Base-by-base conservation (phyloP, 176 grass and related monocot genomes). In the Ensete ventricosum region DNA sequence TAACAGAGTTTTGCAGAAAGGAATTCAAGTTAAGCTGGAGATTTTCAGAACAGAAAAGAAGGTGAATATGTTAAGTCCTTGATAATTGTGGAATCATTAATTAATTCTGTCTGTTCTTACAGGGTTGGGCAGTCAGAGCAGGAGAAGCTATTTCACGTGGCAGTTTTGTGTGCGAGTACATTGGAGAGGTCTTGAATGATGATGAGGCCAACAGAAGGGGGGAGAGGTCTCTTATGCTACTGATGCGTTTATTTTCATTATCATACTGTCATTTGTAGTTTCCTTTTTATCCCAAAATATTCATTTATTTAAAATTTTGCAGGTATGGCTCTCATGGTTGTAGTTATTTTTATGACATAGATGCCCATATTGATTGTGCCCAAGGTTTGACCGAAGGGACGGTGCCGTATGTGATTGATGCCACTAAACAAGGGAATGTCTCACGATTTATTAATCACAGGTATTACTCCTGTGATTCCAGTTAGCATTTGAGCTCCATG, bases 361-460 rank as follows among this genome's bases (percentile, higher is more conserved):
- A 79, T 81, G 74, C 81, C 52, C 88, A 91, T 73, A 77, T 94
- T 75, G 86, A 93, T 62, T 64, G 80, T 76, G 75, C 80, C 65
- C 77, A 76, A 85, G 73, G 73, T 75, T 76, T 73, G 60, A 83
- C 79, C 67, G 77, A 74, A 64, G 90, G 89, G 52, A 73, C 64
- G 54, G 54, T 76, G 6, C 54, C 64, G 25, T 91, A 80, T 85
- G 78, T 80, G 76, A 93, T 94, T 77, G 95, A 99, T 89, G 84
- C 95, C 55, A 82, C 80, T 48, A 89, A 84, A 81, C 91, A 87
- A 81, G 88, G 86, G 49, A 99, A 99, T 82, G 83, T 94, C 13
- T 87, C 90, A n/a, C 84, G 90, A 27, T 99, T 94, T 87, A 99
- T 99, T 81, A 94, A 99, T 81, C 95, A 98, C 83, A 98, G 95